Evolutionary conservation across 352 stramenopile genomes (phyloP).

Genomic region (Elongisporangium undulatum): DNA sequence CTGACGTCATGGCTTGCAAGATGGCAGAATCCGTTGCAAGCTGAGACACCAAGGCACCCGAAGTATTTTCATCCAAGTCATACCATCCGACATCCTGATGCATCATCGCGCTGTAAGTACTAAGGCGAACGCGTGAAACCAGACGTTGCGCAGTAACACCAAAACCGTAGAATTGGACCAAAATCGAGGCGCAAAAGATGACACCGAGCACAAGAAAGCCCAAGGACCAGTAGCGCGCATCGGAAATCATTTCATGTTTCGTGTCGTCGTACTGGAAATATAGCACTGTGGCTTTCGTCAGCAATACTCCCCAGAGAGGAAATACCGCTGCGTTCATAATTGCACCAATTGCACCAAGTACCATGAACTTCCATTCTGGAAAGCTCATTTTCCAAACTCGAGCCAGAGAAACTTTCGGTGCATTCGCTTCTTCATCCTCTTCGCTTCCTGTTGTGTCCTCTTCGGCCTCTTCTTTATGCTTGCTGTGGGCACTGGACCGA

Average conservation of each 20-base stretch:
- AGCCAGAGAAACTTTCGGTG: slow-evolving; percentile 18
- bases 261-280: slow-evolving; percentile 24
- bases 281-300: slow-evolving; percentile 34
- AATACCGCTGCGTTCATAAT: slow-evolving; percentile 28
- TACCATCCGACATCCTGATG: slow-evolving; percentile 71
- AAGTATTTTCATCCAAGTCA: slow-evolving; percentile 47
- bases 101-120: slow-evolving; percentile 39
- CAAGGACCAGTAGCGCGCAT: slow-evolving; percentile 23
- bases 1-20: slow-evolving; percentile 39
- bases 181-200: slow-evolving; percentile 15
- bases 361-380: slow-evolving; percentile 21
- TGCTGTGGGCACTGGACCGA: too few species aligned
- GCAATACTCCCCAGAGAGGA: slow-evolving; percentile 30
- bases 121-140: slow-evolving; percentile 22
- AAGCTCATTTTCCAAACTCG: slow-evolving; percentile 31
- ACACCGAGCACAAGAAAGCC: slow-evolving; percentile 24
- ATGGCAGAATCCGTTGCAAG: slow-evolving; percentile 56
- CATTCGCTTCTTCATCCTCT: not conserved
- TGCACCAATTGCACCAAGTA: slow-evolving; percentile 15
- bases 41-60: slow-evolving; percentile 43
- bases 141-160: slow-evolving; percentile 27
- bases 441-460: not conserved
- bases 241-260: slow-evolving; percentile 15
- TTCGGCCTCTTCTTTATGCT: not conserved
- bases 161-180: slow-evolving; percentile 33